Evolutionary conservation across 1,139 yeast genomes (phyloP), one percentile per base, ranked within the genome.

Genomic region (Scheffersomyces lignicola): DNA sequence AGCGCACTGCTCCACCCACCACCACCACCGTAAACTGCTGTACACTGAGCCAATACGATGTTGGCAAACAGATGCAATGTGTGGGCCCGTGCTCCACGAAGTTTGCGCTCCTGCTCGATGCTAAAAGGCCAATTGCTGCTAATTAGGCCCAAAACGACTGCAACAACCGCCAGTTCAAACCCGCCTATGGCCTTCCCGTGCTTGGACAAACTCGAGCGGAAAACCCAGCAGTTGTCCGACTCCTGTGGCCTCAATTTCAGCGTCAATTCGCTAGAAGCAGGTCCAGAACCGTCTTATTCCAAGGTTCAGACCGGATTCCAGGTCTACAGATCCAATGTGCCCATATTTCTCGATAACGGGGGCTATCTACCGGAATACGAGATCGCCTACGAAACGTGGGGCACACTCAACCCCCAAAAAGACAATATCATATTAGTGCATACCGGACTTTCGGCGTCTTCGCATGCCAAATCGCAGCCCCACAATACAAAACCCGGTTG

Each of bases 301-400:
- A 73, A 73, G 43, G 82, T 84, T 2, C 76, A 75, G 34, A 70
- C 83, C 2, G 95, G 95, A 1, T 87, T 79, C 51, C 69, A 83
- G 38, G 48, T 73, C 4, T 89, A 60, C 56, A 65, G 69, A 36
- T 75, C 83, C 8, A 44, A 65, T 1, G 60, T 71, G 16, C 89
- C 92, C 0, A 65, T 89, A 4, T 76, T 76, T 38, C 68, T 89
- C 18, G 97, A 90, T 53, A 78, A 83, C 53, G 97, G 97, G 10
- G 95, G 94, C 1, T 72, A 65, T 40, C 63, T 89, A 26, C 87
- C 88, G 1, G 79, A 76, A 42, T 87, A 78, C 49, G 80, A 84
- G 47, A 70, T 89, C 18, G 97, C 97, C 0, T 90, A 85, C 61
- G 97, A 89, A 58, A 78, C 92, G 1, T 89, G 97, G 97, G 97